Percentiles rank a stretch among this genome's conserved stretches.
Evolutionary conservation across 345 rosid genomes (phyloP).

Genomic region (Trapa bicornis): DNA sequence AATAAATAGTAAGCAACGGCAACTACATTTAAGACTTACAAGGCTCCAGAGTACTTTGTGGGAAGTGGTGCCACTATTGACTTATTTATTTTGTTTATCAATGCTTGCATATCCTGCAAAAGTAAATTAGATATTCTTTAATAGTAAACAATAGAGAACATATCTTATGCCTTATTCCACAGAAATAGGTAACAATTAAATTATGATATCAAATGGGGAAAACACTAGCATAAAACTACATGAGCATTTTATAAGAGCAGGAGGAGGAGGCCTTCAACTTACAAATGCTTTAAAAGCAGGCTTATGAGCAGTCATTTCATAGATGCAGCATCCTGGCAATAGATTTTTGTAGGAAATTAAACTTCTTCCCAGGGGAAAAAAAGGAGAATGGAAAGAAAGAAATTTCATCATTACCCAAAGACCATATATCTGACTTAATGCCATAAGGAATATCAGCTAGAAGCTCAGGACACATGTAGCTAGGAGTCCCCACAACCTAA

Average conservation of each 20-base stretch:
- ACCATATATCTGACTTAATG: constrained; percentile 96
- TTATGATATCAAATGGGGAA: not conserved
- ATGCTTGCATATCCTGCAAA: constrained; percentile 96
- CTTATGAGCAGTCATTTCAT: constrained; percentile 90
- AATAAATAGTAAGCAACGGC: not conserved
- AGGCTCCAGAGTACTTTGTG: constrained; percentile 81
- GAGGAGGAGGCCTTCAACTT: constrained; percentile 22
- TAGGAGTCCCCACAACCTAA: constrained; percentile 99
- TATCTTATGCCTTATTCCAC: not conserved
- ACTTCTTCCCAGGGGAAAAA: not conserved
- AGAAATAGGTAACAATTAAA: not conserved
- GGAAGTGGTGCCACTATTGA: constrained; percentile 98
- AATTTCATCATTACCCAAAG: constrained; percentile 40
- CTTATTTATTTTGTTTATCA: constrained; percentile 92
- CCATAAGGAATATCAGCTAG: constrained; percentile 99
- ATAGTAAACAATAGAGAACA: not conserved
- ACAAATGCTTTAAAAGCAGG: constrained; percentile 99
- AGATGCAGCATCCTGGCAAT: constrained; percentile 88
- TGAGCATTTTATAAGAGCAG: constrained; percentile 1
- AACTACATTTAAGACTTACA: constrained; percentile 36
- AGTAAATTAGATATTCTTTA: constrained; percentile 2
- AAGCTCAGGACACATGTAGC: constrained; percentile 99
- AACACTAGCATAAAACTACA: not conserved
- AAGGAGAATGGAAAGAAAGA: constrained; percentile 1
- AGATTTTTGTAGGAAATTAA: constrained; percentile 16